These are phyloP conservation scores for Astragalus glycyphyllos DNA, from an alignment of 306 rosid genomes.

Conservation along the genomic window DNA sequence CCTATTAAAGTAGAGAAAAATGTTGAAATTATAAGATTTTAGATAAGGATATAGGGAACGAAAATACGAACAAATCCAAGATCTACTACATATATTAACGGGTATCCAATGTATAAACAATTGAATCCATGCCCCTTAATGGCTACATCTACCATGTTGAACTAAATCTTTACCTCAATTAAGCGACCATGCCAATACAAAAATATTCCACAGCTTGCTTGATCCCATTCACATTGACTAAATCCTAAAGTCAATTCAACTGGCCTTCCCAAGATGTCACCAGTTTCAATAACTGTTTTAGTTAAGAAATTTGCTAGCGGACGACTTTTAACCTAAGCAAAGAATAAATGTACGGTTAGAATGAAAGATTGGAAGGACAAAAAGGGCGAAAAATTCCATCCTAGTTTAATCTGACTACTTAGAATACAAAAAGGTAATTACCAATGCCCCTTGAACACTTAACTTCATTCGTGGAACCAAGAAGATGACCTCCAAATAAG, in stretches of 20 bases:
- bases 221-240: slow-evolving; percentile 65
- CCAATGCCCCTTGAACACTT: slow-evolving; percentile 58
- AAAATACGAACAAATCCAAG: too few relatives aligned
- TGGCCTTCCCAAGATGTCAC: slow-evolving; percentile 44
- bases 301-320: slow-evolving; percentile 58
- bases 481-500: slow-evolving; percentile 66
- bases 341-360: slow-evolving; percentile 40
- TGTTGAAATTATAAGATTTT: slow-evolving; percentile 3
- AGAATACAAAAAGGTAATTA: slow-evolving; percentile 43
- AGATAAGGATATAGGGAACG: background rate
- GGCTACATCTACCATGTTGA: background rate
- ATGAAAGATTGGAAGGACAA: background rate
- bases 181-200: slow-evolving; percentile 70
- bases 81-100: too few relatives aligned
- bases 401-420: background rate
- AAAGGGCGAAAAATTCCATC: background rate
- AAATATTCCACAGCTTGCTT: slow-evolving; percentile 59
- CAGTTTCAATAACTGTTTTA: slow-evolving; percentile 51
- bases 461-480: slow-evolving; percentile 67
- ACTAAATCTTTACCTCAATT: slow-evolving; percentile 57
- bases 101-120: background rate
- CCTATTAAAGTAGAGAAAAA: slow-evolving; percentile 44
- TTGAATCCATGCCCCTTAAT: background rate
- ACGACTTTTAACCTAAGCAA: slow-evolving; percentile 55
- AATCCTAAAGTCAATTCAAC: slow-evolving; percentile 54